Evolutionary conservation across 805 yeast genomes (phyloP).

Genomic region (Candida yuanshanica): DNA sequence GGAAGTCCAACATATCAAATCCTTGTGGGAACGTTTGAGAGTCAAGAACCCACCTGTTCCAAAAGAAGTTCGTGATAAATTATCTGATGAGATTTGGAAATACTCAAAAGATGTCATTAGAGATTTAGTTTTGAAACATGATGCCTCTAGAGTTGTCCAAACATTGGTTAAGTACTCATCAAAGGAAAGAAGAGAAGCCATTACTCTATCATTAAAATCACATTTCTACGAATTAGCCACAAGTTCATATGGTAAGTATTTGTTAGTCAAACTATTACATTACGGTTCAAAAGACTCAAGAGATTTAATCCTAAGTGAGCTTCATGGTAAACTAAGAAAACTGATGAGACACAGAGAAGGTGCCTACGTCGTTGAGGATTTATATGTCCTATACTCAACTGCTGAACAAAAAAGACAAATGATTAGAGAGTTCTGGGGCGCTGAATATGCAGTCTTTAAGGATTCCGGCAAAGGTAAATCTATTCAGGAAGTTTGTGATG

Average conservation of each 20-base stretch:
- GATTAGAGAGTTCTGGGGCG: constrained; percentile 95
- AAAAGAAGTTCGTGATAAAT: constrained; percentile 65
- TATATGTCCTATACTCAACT: constrained; percentile 77
- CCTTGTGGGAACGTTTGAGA: constrained; percentile 86
- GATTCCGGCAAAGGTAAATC: constrained; percentile 61
- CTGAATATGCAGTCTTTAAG: constrained; percentile 87
- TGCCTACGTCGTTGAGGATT: constrained; percentile 94
- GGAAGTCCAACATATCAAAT: constrained; percentile 79
- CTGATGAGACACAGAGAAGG: constrained; percentile 97
- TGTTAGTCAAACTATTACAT: constrained; percentile 81
- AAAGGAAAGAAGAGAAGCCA: constrained; percentile 68
- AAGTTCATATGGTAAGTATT: constrained; percentile 88
- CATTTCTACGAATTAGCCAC: constrained; percentile 79
- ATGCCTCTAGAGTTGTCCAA: constrained; percentile 93
- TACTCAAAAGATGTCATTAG: constrained; percentile 68
- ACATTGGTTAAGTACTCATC: constrained; percentile 83
- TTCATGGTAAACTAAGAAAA: constrained; percentile 87
- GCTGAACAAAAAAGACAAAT: constrained; percentile 83
- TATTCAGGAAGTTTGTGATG: constrained; percentile 59
- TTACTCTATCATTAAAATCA: constrained; percentile 67
- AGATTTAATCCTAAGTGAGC: constrained; percentile 68
- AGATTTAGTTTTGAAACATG: constrained; percentile 90
- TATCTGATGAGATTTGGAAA: constrained; percentile 82
- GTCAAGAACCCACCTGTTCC: constrained; percentile 80
- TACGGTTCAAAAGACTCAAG: constrained; percentile 85